Percentiles rank a stretch among this genome's conserved stretches.
These are phyloP conservation scores for Yamadazyma epiphylla DNA, from an alignment of 1,139 yeast genomes.

Conservation along the genomic window DNA sequence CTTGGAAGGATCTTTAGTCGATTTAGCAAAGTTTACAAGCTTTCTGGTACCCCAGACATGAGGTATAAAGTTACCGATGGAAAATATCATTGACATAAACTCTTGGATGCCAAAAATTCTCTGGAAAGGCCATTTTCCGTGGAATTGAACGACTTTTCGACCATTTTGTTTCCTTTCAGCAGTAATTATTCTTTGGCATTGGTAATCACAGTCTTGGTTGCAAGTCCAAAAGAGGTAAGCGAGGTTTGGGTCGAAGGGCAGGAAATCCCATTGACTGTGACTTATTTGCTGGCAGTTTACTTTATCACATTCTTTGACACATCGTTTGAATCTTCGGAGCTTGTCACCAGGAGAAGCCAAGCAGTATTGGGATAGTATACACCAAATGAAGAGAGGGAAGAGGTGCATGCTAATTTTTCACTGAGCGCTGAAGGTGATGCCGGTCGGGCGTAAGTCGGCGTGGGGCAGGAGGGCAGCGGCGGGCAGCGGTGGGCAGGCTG, in stretches of 20 bases:
- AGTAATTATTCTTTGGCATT: conserved; percentile 79
- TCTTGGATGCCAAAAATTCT: conserved; percentile 80
- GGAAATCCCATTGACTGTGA: conserved; percentile 19
- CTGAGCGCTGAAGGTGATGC: no score
- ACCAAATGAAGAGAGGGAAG: conserved; percentile 1
- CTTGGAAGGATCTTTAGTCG: conserved; percentile 8
- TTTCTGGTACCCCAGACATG: conserved; percentile 58
- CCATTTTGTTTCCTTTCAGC: conserved; percentile 36
- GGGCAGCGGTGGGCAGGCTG: no score
- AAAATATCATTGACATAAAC: conserved; percentile 74
- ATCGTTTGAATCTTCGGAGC: conserved; percentile 62
- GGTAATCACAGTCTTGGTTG: conserved; percentile 81
- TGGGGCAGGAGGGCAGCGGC: no score
- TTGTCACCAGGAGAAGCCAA: conserved; percentile 76
- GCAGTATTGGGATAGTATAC: neutral
- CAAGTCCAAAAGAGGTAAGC: conserved; percentile 72
- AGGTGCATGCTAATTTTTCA: no score
- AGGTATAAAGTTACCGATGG: conserved; percentile 74
- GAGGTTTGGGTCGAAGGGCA: conserved; percentile 33
- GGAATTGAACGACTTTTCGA: conserved; percentile 72
- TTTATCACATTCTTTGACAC: conserved; percentile 58
- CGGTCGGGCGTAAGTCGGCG: no score
- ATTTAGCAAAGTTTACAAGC: conserved; percentile 19
- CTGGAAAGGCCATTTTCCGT: conserved; percentile 95
- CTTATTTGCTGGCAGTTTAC: conserved; percentile 13